phyloP scores from a whole-genome alignment of 129 eudicot genomes.

The Artemisia argyi region DNA sequence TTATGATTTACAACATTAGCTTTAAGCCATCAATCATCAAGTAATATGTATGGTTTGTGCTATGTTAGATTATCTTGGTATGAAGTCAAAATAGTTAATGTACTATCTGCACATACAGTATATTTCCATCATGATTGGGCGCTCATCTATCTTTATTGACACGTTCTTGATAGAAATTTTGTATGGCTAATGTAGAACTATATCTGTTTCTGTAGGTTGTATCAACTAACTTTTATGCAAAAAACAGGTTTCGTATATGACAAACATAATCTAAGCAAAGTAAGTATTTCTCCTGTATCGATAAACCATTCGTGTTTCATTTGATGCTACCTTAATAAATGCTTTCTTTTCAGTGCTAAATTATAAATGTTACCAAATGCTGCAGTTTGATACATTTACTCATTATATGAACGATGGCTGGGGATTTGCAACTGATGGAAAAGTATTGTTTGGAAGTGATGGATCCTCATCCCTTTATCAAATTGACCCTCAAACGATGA shows the following conservation, averaged over 20 bases:
- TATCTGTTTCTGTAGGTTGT: slow-evolving; percentile 64
- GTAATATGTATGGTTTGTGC: too few relatives aligned
- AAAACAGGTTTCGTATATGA: slow-evolving; percentile 80
- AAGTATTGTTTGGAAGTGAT: slow-evolving; percentile 79
- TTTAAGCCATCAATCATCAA: too few relatives aligned
- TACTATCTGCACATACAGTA: background rate
- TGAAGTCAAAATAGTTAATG: background rate
- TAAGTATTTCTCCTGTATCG: slow-evolving; percentile 43
- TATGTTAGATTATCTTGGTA: too few relatives aligned
- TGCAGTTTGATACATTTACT: slow-evolving; percentile 60
- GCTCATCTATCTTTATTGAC: background rate
- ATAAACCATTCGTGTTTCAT: background rate
- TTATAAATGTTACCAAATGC: background rate
- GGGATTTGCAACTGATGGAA: slow-evolving; percentile 92
- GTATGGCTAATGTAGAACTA: slow-evolving; percentile 39
- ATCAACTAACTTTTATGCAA: slow-evolving; percentile 74
- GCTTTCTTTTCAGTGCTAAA: background rate
- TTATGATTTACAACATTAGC: too few relatives aligned
- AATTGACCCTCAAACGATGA: slow-evolving; percentile 61
- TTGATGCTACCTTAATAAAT: background rate
- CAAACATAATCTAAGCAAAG: slow-evolving; percentile 63
- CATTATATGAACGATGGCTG: slow-evolving; percentile 86
- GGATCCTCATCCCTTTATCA: slow-evolving; percentile 74
- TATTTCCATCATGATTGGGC: background rate
- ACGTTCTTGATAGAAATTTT: background rate